A percentile compares a stretch with the other conserved stretches of the same genome.
Conservation (phyloP, 257 asterid species). For the Hygrophila difformis region DNA sequence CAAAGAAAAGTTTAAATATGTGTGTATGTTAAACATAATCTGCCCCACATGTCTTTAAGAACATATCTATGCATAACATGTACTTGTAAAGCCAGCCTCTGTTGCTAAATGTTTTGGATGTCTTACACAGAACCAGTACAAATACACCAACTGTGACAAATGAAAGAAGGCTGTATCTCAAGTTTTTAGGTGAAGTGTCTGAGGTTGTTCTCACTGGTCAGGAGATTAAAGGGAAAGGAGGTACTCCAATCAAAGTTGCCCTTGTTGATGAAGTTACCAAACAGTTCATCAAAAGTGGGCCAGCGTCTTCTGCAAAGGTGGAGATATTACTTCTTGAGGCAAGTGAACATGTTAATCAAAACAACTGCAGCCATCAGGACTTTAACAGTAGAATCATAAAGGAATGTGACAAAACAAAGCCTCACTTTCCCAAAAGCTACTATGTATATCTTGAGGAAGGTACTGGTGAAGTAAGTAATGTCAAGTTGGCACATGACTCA, state of each 20-base stretch:
- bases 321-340: conserved; percentile 34
- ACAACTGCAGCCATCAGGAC: not conserved
- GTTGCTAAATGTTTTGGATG: not conserved
- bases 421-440: conserved; percentile 29
- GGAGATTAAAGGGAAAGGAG: conserved; percentile 26
- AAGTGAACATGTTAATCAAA: not conserved
- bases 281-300: conserved; percentile 19
- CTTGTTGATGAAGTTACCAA: conserved; percentile 25
- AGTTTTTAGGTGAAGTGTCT: conserved; percentile 31
- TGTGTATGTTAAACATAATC: not conserved
- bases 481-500: conserved; percentile 28
- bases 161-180: conserved; percentile 26
- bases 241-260: conserved; percentile 20
- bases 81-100: too few species aligned
- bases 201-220: conserved; percentile 28
- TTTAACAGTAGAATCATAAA: not conserved
- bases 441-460: conserved; percentile 26
- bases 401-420: conserved; percentile 24
- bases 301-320: conserved; percentile 32
- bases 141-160: conserved; percentile 9
- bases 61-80: not conserved
- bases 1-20: too few species aligned
- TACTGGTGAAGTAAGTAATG: conserved; percentile 16
- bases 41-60: not conserved
- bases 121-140: conserved; percentile 24